Conservation (phyloP, 139 green algal genomes). For the Axilococcus clingmanii region DNA sequence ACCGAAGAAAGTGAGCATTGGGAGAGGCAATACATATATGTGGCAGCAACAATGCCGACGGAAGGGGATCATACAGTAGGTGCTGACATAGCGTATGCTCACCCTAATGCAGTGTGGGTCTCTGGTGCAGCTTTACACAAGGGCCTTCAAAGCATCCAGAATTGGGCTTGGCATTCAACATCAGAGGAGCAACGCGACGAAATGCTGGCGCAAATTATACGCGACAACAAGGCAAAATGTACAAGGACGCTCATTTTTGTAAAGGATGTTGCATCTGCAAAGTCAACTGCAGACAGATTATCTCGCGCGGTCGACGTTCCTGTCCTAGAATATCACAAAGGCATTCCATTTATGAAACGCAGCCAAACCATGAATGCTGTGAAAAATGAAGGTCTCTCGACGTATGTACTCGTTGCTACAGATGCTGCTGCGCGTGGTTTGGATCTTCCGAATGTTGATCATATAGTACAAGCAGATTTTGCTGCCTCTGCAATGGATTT, state of each 20-base stretch:
- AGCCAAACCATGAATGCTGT: conserved; percentile 21
- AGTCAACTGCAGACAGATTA: conserved; percentile 33
- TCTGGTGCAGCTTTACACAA: conserved; percentile 55
- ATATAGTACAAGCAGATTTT: conserved; percentile 89
- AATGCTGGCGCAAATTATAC: neutral
- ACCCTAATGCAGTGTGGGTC: conserved; percentile 62
- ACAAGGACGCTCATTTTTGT: conserved; percentile 80
- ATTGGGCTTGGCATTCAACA: neutral
- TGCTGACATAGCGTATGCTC: conserved; percentile 40
- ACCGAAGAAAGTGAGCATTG: conserved; percentile 9
- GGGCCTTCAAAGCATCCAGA: conserved; percentile 16
- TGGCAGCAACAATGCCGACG: conserved; percentile 81
- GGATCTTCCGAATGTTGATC: conserved; percentile 70
- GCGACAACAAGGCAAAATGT: no score
- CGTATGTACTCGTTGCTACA: conserved; percentile 81
- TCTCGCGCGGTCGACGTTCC: neutral
- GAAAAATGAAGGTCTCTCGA: neutral
- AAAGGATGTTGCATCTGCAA: conserved; percentile 37
- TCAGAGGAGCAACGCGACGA: neutral
- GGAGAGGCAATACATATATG: conserved; percentile 84
- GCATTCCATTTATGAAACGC: conserved; percentile 22
- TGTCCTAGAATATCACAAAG: conserved; percentile 45
- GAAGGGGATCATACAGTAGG: conserved; percentile 48
- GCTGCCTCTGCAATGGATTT: conserved; percentile 87
- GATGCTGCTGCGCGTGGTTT: conserved; percentile 84